Base-by-base conservation (phyloP, 2,329 filamentous ascomycete species). In the Elsinoe arachidis region DNA sequence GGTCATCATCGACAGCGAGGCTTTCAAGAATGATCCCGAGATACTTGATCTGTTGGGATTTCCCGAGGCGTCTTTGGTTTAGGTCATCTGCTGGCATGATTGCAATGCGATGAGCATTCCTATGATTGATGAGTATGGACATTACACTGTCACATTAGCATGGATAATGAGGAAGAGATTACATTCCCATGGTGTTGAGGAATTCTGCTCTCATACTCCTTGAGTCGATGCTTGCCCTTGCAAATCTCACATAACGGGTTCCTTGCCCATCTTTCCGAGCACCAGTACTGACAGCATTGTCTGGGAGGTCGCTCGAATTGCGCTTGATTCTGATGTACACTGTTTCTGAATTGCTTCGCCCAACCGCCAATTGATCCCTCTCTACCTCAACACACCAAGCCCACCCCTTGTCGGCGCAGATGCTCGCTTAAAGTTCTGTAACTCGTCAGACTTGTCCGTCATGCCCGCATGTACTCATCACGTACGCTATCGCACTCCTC, bases 401-500 rank as follows among this genome's bases (percentile, higher is more conserved):
- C 76, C 76, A 63, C 78, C 75, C 65, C 72, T 73, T 33, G 75
- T 72, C 49, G 76, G 72, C 59, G 69, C 68, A 49, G 76, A 70
- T 38, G 76, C 75, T 58, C 74, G 74, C 71, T 78, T 78, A 72
- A 79, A 79, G 58, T 76, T 78, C 76, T 79, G 63, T 59, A 12
- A 30, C 34, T 5, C 9, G 44, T 51, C 26, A 38, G 60, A 14
- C 51, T 49, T 43, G 19, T 6, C 15, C 14, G 33, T 26, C 26
- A 47, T 49, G 14, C 44, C 14, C 7, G 9, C 15, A 49, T 17
- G 2, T 3, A 12, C 4, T 4, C 14, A 39, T 10, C 11, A 73
- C 74, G 66, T 65, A 79, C 76, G 67, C 81, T 88, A 78, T 99
- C 96, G 76, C 93, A 96, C 80, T 99, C 93, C 76, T 99, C 93